Conservation (phyloP, 2,329 filamentous ascomycete species). For the Setomelanomma holmii region DNA sequence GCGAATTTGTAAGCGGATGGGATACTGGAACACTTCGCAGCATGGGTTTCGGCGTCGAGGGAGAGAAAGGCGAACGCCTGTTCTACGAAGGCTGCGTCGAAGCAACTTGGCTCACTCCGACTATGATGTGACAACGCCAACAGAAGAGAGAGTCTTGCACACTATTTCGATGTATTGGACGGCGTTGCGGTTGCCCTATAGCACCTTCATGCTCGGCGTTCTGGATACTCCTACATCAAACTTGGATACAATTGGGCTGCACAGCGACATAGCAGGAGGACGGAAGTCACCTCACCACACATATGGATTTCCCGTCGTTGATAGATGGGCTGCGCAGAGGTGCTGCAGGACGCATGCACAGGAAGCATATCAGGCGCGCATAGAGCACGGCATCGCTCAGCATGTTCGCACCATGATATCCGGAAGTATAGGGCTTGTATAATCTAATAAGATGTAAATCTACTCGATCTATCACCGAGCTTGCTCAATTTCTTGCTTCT, state of each 20-base stretch:
- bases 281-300: neutral
- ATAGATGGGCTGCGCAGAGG: neutral
- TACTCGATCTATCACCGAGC: neutral
- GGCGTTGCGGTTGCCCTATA: constrained; percentile 32
- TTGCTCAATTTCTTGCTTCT: neutral
- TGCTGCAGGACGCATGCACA: neutral
- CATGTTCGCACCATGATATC: constrained; percentile 1
- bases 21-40: constrained; percentile 45
- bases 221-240: constrained; percentile 12
- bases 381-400: neutral
- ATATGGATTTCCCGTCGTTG: neutral
- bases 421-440: neutral
- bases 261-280: neutral
- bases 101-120: constrained; percentile 49
- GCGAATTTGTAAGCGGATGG: constrained; percentile 50
- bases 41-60: constrained; percentile 44
- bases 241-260: neutral
- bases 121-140: constrained; percentile 26
- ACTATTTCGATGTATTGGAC: constrained; percentile 20
- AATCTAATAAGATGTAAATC: constrained; percentile 3
- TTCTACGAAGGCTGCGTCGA: constrained; percentile 46
- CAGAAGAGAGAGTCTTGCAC: constrained; percentile 3
- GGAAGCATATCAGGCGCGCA: neutral
- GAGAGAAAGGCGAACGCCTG: constrained; percentile 36
- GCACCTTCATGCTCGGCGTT: constrained; percentile 35